phyloP scores from a whole-genome alignment of 345 rosid genomes.

The Acer negundo region DNA sequence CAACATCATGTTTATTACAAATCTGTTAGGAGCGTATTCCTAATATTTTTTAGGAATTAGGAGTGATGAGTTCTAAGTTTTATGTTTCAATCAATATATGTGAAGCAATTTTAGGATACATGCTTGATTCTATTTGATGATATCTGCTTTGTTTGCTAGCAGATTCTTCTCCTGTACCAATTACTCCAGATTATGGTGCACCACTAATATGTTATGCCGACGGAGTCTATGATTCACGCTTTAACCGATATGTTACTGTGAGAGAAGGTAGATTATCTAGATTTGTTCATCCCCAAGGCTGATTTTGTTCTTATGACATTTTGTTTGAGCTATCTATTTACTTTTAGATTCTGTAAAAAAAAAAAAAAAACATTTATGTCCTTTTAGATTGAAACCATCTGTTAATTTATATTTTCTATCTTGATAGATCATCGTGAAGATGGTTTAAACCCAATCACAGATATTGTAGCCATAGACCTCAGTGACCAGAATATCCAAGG shows the following conservation, averaged over 20 bases:
- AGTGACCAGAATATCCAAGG: conserved; percentile 55
- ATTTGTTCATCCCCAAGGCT: neutral
- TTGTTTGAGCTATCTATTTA: neutral
- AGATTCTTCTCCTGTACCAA: conserved; percentile 63
- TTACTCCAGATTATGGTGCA: conserved; percentile 82
- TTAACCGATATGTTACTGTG: conserved; percentile 67
- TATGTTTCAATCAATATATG: neutral
- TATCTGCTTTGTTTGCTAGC: conserved; percentile 18
- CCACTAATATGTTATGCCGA: conserved; percentile 76
- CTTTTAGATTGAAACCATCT: neutral
- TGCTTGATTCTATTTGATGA: conserved; percentile 14
- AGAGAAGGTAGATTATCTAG: conserved; percentile 66
- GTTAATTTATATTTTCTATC: conserved; percentile 7
- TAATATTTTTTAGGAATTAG: neutral
- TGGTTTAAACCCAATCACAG: conserved; percentile 59
- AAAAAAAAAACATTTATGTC: neutral
- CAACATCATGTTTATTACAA: neutral
- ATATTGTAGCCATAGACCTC: conserved; percentile 54
- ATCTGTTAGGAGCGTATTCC: neutral
- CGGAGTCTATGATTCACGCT: conserved; percentile 74
- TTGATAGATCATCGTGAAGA: conserved; percentile 65
- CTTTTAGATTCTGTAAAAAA: neutral
- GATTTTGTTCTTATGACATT: neutral
- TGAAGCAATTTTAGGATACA: neutral
- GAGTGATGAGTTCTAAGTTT: neutral